A percentile compares a stretch with the other conserved stretches of the same genome.
Conservation (phyloP, 352 stramenopile genomes). For the Phytophthora quininea region DNA sequence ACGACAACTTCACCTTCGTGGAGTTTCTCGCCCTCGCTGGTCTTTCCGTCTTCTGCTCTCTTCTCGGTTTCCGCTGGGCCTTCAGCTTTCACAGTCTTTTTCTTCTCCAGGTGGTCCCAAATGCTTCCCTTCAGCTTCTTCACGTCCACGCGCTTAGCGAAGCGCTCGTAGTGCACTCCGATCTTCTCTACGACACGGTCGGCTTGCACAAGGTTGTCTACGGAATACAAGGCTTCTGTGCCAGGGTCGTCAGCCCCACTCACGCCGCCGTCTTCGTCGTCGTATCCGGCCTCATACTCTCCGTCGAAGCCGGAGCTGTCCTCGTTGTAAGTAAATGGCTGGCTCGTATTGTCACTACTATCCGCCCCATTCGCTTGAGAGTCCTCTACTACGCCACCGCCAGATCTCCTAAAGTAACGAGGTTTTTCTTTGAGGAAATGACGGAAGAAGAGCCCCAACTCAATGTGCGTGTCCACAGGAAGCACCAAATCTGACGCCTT, state of each 20-base stretch:
- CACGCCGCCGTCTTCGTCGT: constrained; percentile 53
- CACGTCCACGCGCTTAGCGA: constrained; percentile 97
- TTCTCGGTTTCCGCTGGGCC: background rate
- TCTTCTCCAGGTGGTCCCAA: constrained; percentile 86
- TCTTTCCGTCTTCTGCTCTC: background rate
- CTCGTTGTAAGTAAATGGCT: constrained; percentile 47
- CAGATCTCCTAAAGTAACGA: constrained; percentile 59
- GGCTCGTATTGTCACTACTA: constrained; percentile 18
- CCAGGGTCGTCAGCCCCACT: constrained; percentile 35
- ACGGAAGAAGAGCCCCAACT: constrained; percentile 71
- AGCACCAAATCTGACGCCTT: constrained; percentile 74
- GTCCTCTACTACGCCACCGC: constrained; percentile 15
- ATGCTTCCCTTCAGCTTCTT: constrained; percentile 96
- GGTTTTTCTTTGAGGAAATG: constrained; percentile 82
- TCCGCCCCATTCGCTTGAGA: constrained; percentile 13
- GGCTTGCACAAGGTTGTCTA: constrained; percentile 75
- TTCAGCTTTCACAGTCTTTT: constrained; percentile 13
- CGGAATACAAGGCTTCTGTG: constrained; percentile 47
- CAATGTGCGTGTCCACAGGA: constrained; percentile 77
- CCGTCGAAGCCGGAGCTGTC: constrained; percentile 46
- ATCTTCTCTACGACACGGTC: constrained; percentile 96
- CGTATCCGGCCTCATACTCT: constrained; percentile 37
- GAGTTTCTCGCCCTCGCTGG: constrained; percentile 5
- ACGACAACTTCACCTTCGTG: background rate
- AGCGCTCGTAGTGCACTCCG: constrained; percentile 91